phyloP scores from a whole-genome alignment of 148 eudicot species.

The Chenopodium formosanum region DNA sequence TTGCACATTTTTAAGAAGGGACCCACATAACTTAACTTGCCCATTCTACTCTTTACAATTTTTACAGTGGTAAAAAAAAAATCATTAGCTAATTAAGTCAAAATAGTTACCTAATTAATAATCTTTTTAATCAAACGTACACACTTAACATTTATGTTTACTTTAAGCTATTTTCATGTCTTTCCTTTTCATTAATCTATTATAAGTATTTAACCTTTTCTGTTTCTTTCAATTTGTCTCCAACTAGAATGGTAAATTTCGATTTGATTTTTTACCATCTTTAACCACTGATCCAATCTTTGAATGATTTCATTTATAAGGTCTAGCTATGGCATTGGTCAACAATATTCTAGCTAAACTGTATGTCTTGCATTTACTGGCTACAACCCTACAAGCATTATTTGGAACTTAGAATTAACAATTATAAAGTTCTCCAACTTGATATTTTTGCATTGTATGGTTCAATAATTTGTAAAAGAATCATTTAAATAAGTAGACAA shows the following conservation, averaged over 20 bases:
- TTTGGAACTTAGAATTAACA: not conserved
- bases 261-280: conserved; percentile 12
- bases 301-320: conserved; percentile 9
- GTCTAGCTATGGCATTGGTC: not conserved
- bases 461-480: not conserved
- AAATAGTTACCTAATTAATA: conserved; percentile 13
- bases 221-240: conserved; percentile 30
- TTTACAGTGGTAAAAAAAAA: not conserved
- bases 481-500: not conserved
- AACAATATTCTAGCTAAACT: not conserved
- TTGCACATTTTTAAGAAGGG: not conserved
- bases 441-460: not conserved
- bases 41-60: conserved; percentile 2
- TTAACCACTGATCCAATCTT: not conserved
- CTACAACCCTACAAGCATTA: not conserved
- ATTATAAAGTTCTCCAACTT: not conserved
- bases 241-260: conserved; percentile 25
- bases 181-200: not conserved
- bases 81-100: not conserved
- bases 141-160: not conserved
- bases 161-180: not conserved
- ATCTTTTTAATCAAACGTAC: not conserved
- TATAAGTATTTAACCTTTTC: conserved; percentile 14
- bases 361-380: not conserved
- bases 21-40: not conserved